Evolutionary conservation across 192 early-diverging fungal genomes (phyloP).

Genomic region (Backusella psychrophila): DNA sequence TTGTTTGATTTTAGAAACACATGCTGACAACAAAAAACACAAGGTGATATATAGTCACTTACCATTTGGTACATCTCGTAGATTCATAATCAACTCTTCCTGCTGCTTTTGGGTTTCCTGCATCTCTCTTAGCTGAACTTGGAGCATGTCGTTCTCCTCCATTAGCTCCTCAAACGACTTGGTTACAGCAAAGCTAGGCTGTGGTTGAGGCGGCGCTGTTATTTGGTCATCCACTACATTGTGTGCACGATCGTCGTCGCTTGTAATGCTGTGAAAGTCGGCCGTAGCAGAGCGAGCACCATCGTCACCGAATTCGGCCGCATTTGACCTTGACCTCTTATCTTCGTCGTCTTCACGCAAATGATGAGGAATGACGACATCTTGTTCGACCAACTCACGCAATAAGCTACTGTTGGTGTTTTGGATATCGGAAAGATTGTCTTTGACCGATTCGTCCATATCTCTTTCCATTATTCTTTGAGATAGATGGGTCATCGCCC

Average conservation of each 20-base stretch:
- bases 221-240: conserved; percentile 32
- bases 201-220: conserved; percentile 39
- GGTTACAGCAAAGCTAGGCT: conserved; percentile 36
- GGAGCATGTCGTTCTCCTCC: conserved; percentile 39
- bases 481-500: conserved; percentile 1
- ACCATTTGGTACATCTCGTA: conserved; percentile 17
- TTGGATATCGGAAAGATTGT: neutral
- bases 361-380: neutral
- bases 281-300: conserved; percentile 26
- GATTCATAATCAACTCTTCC: conserved; percentile 26
- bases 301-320: conserved; percentile 41
- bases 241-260: conserved; percentile 10
- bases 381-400: conserved; percentile 3
- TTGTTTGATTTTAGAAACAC: neutral
- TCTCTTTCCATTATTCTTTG: conserved; percentile 22
- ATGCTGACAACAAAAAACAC: neutral
- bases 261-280: conserved; percentile 24
- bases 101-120: conserved; percentile 37
- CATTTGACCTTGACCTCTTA: conserved; percentile 31
- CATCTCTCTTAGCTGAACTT: conserved; percentile 23
- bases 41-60: neutral
- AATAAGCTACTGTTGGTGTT: neutral
- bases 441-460: conserved; percentile 20
- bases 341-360: conserved; percentile 23
- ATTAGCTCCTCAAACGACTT: conserved; percentile 34